A percentile compares a stretch with the other conserved stretches of the same genome.
Evolutionary conservation across 2,329 filamentous ascomycete genomes (phyloP).

Genomic region (Monilinia aucupariae): DNA sequence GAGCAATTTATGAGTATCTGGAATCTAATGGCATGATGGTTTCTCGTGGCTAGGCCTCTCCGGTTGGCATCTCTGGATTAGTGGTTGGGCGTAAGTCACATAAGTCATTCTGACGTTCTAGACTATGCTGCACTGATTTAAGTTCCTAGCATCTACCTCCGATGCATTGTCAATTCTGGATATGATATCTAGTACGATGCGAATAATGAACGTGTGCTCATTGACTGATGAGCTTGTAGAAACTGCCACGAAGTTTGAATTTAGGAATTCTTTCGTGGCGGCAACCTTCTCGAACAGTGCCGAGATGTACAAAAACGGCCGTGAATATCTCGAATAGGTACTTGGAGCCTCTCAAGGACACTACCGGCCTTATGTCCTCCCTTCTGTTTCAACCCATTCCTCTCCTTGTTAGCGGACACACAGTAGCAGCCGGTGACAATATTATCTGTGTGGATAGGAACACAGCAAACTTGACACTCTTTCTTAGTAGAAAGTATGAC

Average conservation of each 20-base stretch:
- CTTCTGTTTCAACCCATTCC: neutral
- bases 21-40: neutral
- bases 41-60: neutral
- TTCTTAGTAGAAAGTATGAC: constrained; percentile 29
- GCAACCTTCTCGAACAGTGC: constrained; percentile 3
- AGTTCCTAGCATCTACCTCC: neutral
- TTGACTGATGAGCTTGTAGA: neutral
- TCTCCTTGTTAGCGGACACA: neutral
- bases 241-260: neutral
- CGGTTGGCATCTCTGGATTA: neutral
- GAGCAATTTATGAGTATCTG: neutral
- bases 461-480: neutral
- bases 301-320: neutral
- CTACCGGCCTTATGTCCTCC: neutral
- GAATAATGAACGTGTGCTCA: constrained; percentile 18
- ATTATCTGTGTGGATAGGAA: neutral
- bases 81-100: neutral
- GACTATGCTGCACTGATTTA: neutral
- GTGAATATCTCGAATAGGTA: neutral
- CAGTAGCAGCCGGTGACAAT: neutral
- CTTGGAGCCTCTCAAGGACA: neutral
- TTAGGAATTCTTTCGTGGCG: neutral
- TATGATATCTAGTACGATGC: constrained; percentile 15
- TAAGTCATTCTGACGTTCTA: neutral
- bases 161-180: neutral